Evolutionary conservation across 192 early-diverging fungal species (phyloP).

Genomic region (Haplosporangium gracile): DNA sequence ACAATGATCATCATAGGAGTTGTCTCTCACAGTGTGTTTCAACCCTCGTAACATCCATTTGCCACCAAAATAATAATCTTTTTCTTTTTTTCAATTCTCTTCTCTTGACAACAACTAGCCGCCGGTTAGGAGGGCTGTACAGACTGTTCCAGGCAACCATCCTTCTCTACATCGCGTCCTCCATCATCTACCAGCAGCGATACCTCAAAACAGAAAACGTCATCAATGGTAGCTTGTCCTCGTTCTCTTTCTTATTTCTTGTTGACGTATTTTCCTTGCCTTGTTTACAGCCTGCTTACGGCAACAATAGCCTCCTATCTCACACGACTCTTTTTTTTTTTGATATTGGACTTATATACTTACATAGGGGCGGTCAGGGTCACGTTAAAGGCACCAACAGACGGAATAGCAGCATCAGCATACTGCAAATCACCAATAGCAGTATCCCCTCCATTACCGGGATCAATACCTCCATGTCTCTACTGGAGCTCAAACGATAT

Average conservation of each 20-base stretch:
- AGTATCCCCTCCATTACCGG: constrained; percentile 5
- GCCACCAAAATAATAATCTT: not conserved
- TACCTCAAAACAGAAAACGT: constrained; percentile 52
- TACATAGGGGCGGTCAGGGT: constrained; percentile 41
- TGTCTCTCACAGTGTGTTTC: not conserved
- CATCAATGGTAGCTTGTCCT: constrained; percentile 31
- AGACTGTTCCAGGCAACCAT: constrained; percentile 42
- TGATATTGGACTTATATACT: not conserved
- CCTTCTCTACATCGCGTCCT: constrained; percentile 35
- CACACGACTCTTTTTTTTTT: not conserved
- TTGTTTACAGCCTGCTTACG: not conserved
- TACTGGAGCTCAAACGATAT: constrained; percentile 52
- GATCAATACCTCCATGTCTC: constrained; percentile 18
- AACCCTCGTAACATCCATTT: too few relatives aligned
- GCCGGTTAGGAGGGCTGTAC: constrained; percentile 42
- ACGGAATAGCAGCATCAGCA: constrained; percentile 20
- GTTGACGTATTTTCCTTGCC: not conserved
- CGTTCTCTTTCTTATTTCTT: too few relatives aligned
- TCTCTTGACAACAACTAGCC: constrained; percentile 9
- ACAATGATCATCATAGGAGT: too few relatives aligned
- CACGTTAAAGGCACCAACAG: constrained; percentile 39
- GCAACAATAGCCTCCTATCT: not conserved
- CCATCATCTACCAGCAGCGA: constrained; percentile 50
- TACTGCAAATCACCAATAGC: constrained; percentile 23
- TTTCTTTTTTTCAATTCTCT: not conserved